Base-by-base conservation (phyloP, 495 filamentous ascomycete species). In the Trichoderma parareesei region DNA sequence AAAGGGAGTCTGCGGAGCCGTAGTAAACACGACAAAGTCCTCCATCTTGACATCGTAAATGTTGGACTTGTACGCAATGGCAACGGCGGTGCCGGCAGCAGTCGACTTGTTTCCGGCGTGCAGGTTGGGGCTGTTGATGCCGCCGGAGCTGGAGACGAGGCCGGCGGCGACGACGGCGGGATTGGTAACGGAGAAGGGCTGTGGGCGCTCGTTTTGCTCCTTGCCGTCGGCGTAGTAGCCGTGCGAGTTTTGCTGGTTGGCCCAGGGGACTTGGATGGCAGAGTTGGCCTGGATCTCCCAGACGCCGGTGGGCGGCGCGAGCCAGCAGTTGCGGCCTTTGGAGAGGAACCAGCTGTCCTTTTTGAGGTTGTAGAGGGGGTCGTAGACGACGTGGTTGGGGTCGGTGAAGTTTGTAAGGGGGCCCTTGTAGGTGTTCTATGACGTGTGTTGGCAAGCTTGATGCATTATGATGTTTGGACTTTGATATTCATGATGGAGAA, bases 271-370 rank as follows among this genome's bases (percentile, higher is more conserved):
- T 10, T 33, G 33, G 20, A 57, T 57, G 20, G 13, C 53, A 5
- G 53, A 57, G 53, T 57, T 57, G 53, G 53, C 53, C 27, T 57
- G 53, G 53, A 57, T 57, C 18, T 57, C 53, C 53, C 53, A 57
- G 2, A 57, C 53, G 27, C 53, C 53, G 5, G 53, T 57, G 7
- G 53, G 53, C 8, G 20, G 20, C 6, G 53, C 53, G 20, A 57
- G 53, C 53, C 20, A 37, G 33, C 53, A 57, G 53, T 57, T 57
- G 18, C 53, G 53, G 20, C 53, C 53, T 10, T 57, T 57, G 10
- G 53, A 57, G 7, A 57, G 53, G 27, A 57, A 57, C 53, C 53
- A 57, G 53, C 20, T 35, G 8, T 57, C 53, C 20, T 33, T 11
- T n/a, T 35, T 1, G 1, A 57, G 53, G 8, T 57, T 11, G 33